Evolutionary conservation across 306 rosid genomes (phyloP).

Genomic region (Corylus heterophylla): DNA sequence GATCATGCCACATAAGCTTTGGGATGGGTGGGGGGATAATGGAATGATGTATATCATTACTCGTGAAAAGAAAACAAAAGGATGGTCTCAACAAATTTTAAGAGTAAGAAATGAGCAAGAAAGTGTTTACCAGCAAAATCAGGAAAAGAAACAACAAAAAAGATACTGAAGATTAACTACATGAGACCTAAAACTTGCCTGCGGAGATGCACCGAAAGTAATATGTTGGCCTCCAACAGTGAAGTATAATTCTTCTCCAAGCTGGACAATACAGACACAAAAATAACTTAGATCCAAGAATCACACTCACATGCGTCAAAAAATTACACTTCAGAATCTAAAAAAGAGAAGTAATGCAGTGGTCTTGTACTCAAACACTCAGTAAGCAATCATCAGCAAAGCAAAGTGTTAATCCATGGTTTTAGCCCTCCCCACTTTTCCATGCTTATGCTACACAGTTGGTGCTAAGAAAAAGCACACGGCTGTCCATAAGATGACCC

Average conservation of each 20-base stretch:
- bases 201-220: conserved; percentile 96
- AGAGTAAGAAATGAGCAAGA: background rate
- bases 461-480: background rate
- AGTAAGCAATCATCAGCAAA: conserved; percentile 7
- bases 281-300: conserved; percentile 29
- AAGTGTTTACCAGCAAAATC: background rate
- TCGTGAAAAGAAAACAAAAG: background rate
- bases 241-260: conserved; percentile 80
- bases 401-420: background rate
- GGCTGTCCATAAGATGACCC: background rate
- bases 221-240: conserved; percentile 84
- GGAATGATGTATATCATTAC: too few relatives aligned
- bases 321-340: background rate
- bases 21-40: too few relatives aligned
- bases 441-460: background rate
- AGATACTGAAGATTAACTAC: background rate
- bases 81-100: background rate
- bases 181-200: conserved; percentile 54
- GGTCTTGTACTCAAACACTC: conserved; percentile 10
- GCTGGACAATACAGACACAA: conserved; percentile 50
- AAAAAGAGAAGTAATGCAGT: background rate
- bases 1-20: too few relatives aligned
- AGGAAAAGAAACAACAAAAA: conserved; percentile 7
- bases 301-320: conserved; percentile 8
- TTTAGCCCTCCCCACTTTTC: background rate